These are phyloP conservation scores for Aspergillus fischeri DNA, from an alignment of 2,329 filamentous ascomycete genomes.

Conservation along the genomic window DNA sequence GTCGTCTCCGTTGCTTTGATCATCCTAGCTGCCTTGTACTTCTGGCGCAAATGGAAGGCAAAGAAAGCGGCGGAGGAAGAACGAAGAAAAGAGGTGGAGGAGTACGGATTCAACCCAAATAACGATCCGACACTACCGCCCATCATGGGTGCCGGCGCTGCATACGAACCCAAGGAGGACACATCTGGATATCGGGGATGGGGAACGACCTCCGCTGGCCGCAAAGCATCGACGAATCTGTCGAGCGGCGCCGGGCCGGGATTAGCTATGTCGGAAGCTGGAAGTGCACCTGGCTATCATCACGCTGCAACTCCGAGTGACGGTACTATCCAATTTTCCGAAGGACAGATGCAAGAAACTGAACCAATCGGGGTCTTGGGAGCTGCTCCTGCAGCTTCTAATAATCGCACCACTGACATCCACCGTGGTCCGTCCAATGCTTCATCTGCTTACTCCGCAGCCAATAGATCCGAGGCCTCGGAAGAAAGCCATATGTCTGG, in stretches of 20 bases:
- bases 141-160: slow-evolving; percentile 44
- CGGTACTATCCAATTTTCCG: slow-evolving; percentile 57
- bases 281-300: slow-evolving; percentile 52
- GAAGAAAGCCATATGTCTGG: slow-evolving; percentile 50
- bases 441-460: slow-evolving; percentile 89
- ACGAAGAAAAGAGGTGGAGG: slow-evolving; percentile 91
- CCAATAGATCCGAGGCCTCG: slow-evolving; percentile 64
- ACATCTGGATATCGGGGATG: slow-evolving; percentile 86
- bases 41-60: slow-evolving; percentile 86
- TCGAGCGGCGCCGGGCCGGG: slow-evolving; percentile 64
- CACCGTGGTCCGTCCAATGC: slow-evolving; percentile 90
- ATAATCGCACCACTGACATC: slow-evolving; percentile 65
- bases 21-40: slow-evolving; percentile 69
- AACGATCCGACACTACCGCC: slow-evolving; percentile 75
- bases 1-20: slow-evolving; percentile 83
- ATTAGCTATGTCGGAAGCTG: slow-evolving; percentile 67
- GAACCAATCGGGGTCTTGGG: slow-evolving; percentile 83
- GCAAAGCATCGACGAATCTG: slow-evolving; percentile 85
- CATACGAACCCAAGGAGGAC: slow-evolving; percentile 64
- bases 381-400: slow-evolving; percentile 58
- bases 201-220: slow-evolving; percentile 73
- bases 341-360: slow-evolving; percentile 65
- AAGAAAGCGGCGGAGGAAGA: slow-evolving; percentile 81
- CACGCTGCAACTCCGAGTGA: slow-evolving; percentile 60
- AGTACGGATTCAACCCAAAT: slow-evolving; percentile 98